Evolutionary conservation across 768 basidiomycete species (phyloP), one percentile per base, ranked within the genome.

Genomic region (Suillus subluteus): DNA sequence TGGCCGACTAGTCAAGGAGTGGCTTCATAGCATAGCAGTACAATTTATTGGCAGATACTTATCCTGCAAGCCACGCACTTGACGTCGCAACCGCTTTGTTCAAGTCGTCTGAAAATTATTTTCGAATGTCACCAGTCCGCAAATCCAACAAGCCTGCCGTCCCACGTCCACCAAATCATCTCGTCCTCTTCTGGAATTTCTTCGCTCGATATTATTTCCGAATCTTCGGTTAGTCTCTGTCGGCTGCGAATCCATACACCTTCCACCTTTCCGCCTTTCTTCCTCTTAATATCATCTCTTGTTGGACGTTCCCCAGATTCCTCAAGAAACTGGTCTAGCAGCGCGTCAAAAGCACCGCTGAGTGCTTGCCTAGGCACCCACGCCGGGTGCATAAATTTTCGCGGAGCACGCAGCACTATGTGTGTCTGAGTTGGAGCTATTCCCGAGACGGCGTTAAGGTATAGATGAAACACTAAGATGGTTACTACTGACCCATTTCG

Each of bases 161-260:
- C 76, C 84, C 84, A 85, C 48, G 72, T 76, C 84, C 84, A 85
- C 84, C 84, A 86, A 62, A 86, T 84, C 73, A 80, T 70, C 67
- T 85, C 84, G 38, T 83, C 81, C 4, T 79, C 81, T 68, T 83
- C 84, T 12, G 66, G 69, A 63, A 71, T 62, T 26, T 70, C 69
- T 43, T 70, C 68, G 3, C 70, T 71, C 3, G 55, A 38, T 58
- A 48, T 50, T 62, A 21, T 67, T 38, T 1, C 64, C 7, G 43
- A 62, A 4, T 62, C 64, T 44, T 66, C 67, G 12, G 66, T 62
- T 38, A 23, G 30, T 26, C 46, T 23, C 58, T 35, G 67, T 63
- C 54, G 73, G 69, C 77, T 78, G 16, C 71, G 73, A 35, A 84
- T 74, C 76, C 82, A 80, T n/a, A 83, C 74, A 32, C 83, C 84